Conservation (phyloP, 2,329 filamentous ascomycete species). For the Coniochaeta sp. region DNA sequence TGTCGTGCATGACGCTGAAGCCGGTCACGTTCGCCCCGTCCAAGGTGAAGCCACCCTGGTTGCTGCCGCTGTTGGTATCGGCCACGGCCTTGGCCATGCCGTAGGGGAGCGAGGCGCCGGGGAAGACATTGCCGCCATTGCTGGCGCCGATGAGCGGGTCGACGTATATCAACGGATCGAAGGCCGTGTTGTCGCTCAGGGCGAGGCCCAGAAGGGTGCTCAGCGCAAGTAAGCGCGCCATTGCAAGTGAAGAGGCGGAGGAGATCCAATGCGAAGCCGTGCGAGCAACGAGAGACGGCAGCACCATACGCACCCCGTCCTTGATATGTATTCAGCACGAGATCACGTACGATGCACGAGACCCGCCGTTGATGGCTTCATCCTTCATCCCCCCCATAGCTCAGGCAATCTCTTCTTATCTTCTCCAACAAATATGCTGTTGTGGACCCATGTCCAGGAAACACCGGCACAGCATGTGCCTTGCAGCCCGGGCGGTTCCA, state of each 20-base stretch:
- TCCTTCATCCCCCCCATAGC: neutral
- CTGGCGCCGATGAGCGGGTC: slow-evolving; percentile 34
- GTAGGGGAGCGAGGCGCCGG: slow-evolving; percentile 35
- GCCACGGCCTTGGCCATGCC: slow-evolving; percentile 51
- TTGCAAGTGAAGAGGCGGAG: neutral
- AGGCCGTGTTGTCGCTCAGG: neutral
- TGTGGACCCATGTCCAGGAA: neutral
- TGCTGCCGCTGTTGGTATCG: slow-evolving; percentile 44
- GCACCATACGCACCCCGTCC: neutral
- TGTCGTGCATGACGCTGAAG: slow-evolving; percentile 53
- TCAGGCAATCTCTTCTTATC: neutral
- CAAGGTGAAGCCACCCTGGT: slow-evolving; percentile 50
- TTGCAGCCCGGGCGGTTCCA: slow-evolving; percentile 1
- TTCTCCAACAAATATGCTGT: neutral
- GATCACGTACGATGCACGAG: neutral
- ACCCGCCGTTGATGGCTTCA: neutral
- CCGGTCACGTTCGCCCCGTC: slow-evolving; percentile 43
- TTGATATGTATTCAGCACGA: neutral
- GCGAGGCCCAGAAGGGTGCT: neutral
- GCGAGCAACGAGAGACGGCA: neutral
- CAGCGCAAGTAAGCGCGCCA: neutral
- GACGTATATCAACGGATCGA: slow-evolving; percentile 17
- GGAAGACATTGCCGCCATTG: slow-evolving; percentile 35
- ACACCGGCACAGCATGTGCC: slow-evolving; percentile 3
- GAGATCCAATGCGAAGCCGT: neutral